Conservation (phyloP, 257 asterid species). For the Jacaranda mimosifolia region DNA sequence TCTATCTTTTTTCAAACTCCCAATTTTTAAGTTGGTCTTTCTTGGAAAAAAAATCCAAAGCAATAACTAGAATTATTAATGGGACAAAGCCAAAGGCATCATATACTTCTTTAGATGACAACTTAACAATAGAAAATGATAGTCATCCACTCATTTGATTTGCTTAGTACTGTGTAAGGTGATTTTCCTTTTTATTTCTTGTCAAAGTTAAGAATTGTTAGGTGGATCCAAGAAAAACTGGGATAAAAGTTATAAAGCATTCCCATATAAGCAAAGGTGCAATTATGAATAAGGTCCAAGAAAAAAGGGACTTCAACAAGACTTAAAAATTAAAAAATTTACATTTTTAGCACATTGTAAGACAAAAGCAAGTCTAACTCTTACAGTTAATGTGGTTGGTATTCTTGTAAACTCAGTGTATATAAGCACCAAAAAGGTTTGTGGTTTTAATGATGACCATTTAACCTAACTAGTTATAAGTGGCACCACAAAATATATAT, state of each 20-base stretch:
- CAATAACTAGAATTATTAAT: neutral
- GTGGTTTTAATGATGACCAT: conserved; percentile 35
- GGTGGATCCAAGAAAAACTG: conserved; percentile 32
- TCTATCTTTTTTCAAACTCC: neutral
- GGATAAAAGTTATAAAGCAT: conserved; percentile 10
- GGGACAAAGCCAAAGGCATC: neutral
- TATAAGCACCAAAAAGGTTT: conserved; percentile 15
- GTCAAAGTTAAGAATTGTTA: conserved; percentile 33
- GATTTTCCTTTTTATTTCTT: conserved; percentile 11
- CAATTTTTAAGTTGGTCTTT: neutral
- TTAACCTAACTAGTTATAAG: conserved; percentile 44
- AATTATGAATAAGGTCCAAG: conserved; percentile 38
- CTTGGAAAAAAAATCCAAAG: neutral
- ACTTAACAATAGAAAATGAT: conserved; percentile 20
- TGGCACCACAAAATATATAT: conserved; percentile 21
- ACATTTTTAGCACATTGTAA: neutral
- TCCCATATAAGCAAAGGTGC: conserved; percentile 32
- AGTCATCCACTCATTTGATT: conserved; percentile 22
- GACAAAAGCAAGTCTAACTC: neutral
- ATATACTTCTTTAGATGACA: neutral
- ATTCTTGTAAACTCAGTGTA: conserved; percentile 40
- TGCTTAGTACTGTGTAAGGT: neutral
- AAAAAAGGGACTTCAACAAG: conserved; percentile 14
- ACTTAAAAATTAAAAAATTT: neutral
- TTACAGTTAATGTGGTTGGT: neutral